phyloP scores from a whole-genome alignment of 2,329 filamentous ascomycete genomes.

The Trichoderma simmonsii region DNA sequence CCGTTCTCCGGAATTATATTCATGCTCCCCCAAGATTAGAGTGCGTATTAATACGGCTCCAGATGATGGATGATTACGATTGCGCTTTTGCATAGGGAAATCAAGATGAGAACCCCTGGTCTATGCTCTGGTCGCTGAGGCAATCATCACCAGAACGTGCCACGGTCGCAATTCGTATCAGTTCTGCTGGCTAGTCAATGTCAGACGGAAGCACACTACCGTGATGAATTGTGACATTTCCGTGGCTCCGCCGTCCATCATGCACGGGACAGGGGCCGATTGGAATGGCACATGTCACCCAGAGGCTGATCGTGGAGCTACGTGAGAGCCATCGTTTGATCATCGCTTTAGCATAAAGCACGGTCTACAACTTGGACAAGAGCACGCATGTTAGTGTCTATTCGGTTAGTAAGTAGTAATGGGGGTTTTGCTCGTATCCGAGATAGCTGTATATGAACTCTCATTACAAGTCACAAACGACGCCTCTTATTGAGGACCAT shows the following conservation, averaged over 20 bases:
- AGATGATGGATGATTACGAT: not conserved
- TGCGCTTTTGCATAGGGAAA: not conserved
- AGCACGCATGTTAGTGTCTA: not conserved
- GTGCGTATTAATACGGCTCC: not conserved
- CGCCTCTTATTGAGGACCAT: not conserved
- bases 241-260: slow-evolving; percentile 4
- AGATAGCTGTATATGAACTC: not conserved
- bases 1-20: not conserved
- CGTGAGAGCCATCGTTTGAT: slow-evolving; percentile 1
- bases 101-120: not conserved
- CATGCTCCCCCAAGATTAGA: not conserved
- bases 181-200: not conserved
- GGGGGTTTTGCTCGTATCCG: not conserved
- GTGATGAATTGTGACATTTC: not conserved
- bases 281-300: slow-evolving; percentile 5
- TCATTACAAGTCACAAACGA: not conserved
- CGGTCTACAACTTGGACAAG: not conserved
- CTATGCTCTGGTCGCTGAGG: not conserved
- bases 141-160: not conserved
- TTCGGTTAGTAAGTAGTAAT: not conserved
- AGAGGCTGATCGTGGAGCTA: slow-evolving; percentile 5
- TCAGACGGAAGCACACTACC: not conserved
- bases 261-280: not conserved
- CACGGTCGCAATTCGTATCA: not conserved
- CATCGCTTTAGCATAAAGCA: slow-evolving; percentile 13